These are phyloP conservation scores for Aquilaria yunnanensis DNA, from an alignment of 345 rosid species.

Conservation along the genomic window DNA sequence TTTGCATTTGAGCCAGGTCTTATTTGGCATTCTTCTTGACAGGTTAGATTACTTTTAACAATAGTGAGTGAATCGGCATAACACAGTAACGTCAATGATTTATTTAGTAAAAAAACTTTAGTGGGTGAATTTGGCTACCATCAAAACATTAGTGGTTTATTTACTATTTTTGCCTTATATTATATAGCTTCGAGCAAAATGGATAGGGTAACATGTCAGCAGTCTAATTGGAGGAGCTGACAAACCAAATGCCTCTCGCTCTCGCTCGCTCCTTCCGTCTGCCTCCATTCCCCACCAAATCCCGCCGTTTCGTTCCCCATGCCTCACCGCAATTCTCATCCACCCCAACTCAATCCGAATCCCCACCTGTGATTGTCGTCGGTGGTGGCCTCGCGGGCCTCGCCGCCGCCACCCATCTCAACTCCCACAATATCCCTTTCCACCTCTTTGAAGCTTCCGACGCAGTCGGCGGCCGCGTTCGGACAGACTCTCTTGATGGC, in stretches of 20 bases:
- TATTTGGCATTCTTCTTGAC: too few relatives aligned
- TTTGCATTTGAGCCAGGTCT: too few relatives aligned
- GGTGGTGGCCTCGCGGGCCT: slow-evolving; percentile 93
- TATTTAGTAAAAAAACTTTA: too few relatives aligned
- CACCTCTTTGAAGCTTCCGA: slow-evolving; percentile 79
- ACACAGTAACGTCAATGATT: too few relatives aligned
- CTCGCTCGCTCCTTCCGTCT: slow-evolving; percentile 7
- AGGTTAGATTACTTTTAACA: too few relatives aligned
- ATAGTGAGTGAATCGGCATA: too few relatives aligned
- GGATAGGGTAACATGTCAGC: too few relatives aligned
- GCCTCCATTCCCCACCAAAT: slow-evolving; percentile 12
- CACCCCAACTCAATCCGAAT: slow-evolving; percentile 7
- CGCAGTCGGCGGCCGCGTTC: slow-evolving; percentile 82
- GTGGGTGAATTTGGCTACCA: too few relatives aligned
- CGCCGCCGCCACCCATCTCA: slow-evolving; percentile 74
- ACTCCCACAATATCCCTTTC: slow-evolving; percentile 51
- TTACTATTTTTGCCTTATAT: too few relatives aligned
- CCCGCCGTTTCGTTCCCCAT: slow-evolving; percentile 13
- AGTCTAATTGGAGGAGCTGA: not conserved
- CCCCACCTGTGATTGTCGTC: slow-evolving; percentile 49
- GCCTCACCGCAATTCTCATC: slow-evolving; percentile 16
- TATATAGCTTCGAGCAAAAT: too few relatives aligned
- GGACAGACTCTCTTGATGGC: slow-evolving; percentile 76
- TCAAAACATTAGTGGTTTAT: too few relatives aligned
- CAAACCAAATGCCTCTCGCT: slow-evolving; percentile 22